These are phyloP conservation scores for Phaeotremella fagi DNA, from an alignment of 768 basidiomycete species.

Conservation along the genomic window DNA sequence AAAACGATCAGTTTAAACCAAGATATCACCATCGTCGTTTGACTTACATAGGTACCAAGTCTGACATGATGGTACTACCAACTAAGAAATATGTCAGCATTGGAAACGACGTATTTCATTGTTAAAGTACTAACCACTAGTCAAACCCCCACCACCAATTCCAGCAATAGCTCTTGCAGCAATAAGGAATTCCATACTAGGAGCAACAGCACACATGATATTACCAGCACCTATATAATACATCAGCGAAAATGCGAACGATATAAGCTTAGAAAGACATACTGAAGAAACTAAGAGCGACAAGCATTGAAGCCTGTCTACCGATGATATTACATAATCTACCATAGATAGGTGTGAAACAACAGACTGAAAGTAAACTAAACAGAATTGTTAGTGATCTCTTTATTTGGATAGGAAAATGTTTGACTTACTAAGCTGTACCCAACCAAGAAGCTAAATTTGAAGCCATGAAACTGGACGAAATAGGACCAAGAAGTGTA, in stretches of 20 bases:
- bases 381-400: background rate
- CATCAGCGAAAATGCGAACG: background rate
- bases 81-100: conserved; percentile 53
- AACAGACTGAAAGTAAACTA: conserved; percentile 72
- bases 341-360: conserved; percentile 67
- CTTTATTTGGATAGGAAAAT: background rate
- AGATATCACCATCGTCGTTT: background rate
- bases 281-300: conserved; percentile 81
- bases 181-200: conserved; percentile 77
- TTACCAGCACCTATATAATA: conserved; percentile 59
- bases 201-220: conserved; percentile 76
- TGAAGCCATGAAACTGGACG: conserved; percentile 65
- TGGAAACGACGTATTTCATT: conserved; percentile 72
- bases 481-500: conserved; percentile 76
- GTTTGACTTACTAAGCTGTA: conserved; percentile 59
- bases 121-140: conserved; percentile 48
- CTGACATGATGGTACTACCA: conserved; percentile 73
- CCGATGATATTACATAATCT: conserved; percentile 49
- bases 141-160: conserved; percentile 82
- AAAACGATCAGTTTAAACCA: conserved; percentile 4
- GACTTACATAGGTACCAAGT: conserved; percentile 79
- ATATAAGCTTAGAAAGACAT: conserved; percentile 21
- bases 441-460: conserved; percentile 75
- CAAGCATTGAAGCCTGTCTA: conserved; percentile 77
- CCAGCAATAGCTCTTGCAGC: conserved; percentile 78